Conservation (phyloP, 1,284 basidiomycete genomes). For the Phlebopus sp. region DNA sequence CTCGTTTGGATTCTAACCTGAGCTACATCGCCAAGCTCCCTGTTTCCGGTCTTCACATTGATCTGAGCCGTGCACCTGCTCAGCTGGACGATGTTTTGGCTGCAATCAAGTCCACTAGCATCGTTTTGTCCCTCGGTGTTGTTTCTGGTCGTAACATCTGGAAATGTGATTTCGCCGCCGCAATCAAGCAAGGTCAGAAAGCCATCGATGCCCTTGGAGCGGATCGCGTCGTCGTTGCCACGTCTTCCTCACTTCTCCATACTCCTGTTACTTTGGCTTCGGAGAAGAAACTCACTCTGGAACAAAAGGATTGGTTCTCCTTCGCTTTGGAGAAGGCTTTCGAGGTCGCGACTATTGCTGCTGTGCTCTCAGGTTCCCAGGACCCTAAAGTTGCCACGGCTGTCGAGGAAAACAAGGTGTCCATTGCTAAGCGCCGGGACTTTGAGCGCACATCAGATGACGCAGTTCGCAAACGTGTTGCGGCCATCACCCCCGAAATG, state of each 20-base stretch:
- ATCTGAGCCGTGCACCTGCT: constrained; percentile 89
- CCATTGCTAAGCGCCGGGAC: constrained; percentile 93
- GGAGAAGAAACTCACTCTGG: constrained; percentile 87
- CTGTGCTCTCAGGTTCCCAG: constrained; percentile 80
- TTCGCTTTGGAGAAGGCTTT: constrained; percentile 96
- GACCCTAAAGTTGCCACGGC: constrained; percentile 66
- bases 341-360: constrained; percentile 89
- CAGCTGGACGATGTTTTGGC: constrained; percentile 86
- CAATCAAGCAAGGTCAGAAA: constrained; percentile 83
- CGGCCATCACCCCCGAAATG: constrained; percentile 85
- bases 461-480: constrained; percentile 93
- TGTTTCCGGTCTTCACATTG: constrained; percentile 93
- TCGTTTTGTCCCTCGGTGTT: constrained; percentile 90
- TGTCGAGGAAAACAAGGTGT: constrained; percentile 85
- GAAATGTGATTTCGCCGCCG: constrained; percentile 93
- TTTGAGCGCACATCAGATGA: constrained; percentile 97
- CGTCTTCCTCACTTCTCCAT: constrained; percentile 98
- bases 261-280: constrained; percentile 94
- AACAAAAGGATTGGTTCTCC: constrained; percentile 98
- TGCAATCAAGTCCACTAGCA: constrained; percentile 80
- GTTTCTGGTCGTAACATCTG: constrained; percentile 99
- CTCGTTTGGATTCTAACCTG: constrained; percentile 92
- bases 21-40: constrained; percentile 92
- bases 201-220: constrained; percentile 80
- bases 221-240: constrained; percentile 90